Evolutionary conservation across 176 grass and related monocot genomes (phyloP).

Genomic region (Juncus effusus): DNA sequence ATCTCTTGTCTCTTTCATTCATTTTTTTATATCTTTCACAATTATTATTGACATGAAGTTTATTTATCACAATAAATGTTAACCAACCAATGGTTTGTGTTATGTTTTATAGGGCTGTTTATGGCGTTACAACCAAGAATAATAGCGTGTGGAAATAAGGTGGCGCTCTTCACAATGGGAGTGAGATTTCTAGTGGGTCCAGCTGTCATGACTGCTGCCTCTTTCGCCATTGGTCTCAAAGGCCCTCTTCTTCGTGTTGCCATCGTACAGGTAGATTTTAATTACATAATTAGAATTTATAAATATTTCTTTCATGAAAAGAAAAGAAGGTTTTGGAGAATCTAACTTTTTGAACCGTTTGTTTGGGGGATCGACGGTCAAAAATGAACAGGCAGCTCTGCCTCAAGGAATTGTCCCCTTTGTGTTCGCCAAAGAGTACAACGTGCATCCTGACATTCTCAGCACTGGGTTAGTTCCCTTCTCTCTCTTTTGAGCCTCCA

Average conservation of each 20-base stretch:
- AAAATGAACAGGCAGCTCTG: constrained; percentile 55
- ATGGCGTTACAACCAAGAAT: constrained; percentile 99
- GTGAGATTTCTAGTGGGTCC: constrained; percentile 90
- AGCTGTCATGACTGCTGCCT: constrained; percentile 82
- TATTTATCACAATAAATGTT: neutral
- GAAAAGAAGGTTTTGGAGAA: constrained; percentile 27
- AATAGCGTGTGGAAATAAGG: constrained; percentile 92
- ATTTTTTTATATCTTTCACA: neutral
- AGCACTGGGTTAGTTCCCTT: constrained; percentile 73
- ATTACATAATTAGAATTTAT: neutral
- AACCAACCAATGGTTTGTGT: neutral
- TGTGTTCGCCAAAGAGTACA: constrained; percentile 99
- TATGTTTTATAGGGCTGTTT: constrained; percentile 60
- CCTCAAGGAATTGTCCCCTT: constrained; percentile 98
- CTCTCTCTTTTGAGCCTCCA: neutral
- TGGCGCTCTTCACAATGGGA: constrained; percentile 78
- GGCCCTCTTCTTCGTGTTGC: constrained; percentile 86
- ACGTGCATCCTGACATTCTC: constrained; percentile 94
- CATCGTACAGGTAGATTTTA: constrained; percentile 79
- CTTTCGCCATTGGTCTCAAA: constrained; percentile 84
- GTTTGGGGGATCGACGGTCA: neutral
- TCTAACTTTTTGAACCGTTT: constrained; percentile 6
- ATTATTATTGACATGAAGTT: neutral
- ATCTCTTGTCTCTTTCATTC: neutral
- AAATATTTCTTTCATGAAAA: constrained; percentile 7